These are phyloP conservation scores for Phytophthora rubi DNA, from an alignment of 352 stramenopile species.

Conservation along the genomic window DNA sequence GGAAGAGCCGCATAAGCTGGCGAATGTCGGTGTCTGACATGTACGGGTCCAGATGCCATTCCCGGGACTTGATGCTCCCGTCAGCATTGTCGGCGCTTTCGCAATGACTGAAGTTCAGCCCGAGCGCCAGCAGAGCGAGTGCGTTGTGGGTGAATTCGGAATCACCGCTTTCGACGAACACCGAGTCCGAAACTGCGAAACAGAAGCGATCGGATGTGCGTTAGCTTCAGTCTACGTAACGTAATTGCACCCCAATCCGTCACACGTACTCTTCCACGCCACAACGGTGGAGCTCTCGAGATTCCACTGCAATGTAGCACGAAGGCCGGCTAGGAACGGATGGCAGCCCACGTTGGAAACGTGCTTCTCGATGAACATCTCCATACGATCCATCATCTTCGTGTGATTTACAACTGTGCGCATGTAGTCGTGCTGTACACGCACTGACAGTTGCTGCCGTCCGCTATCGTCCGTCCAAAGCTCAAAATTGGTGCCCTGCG, in stretches of 20 bases:
- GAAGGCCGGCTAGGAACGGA: constrained; percentile 72
- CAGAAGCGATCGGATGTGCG: background rate
- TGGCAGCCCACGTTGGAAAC: constrained; percentile 62
- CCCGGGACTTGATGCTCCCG: constrained; percentile 40
- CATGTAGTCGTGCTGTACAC: constrained; percentile 56
- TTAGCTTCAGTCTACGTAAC: background rate
- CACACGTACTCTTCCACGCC: constrained; percentile 66
- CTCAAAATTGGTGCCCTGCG: constrained; percentile 67
- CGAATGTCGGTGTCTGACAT: constrained; percentile 74
- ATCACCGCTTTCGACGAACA: constrained; percentile 77
- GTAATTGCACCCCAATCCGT: too few species aligned
- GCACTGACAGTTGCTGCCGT: constrained; percentile 38
- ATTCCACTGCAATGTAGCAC: constrained; percentile 64
- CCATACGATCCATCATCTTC: constrained; percentile 45
- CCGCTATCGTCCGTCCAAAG: constrained; percentile 35
- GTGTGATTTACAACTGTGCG: constrained; percentile 42
- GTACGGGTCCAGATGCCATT: constrained; percentile 77
- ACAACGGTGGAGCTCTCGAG: constrained; percentile 67
- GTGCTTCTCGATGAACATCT: constrained; percentile 58
- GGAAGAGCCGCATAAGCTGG: constrained; percentile 57
- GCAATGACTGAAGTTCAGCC: constrained; percentile 69
- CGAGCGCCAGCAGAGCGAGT: constrained; percentile 57
- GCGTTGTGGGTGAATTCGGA: constrained; percentile 56
- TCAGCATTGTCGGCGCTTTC: constrained; percentile 18
- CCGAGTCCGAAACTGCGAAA: constrained; percentile 66